These are phyloP conservation scores for Epichloe sylvatica DNA, from an alignment of 2,329 filamentous ascomycete species.

Conservation along the genomic window DNA sequence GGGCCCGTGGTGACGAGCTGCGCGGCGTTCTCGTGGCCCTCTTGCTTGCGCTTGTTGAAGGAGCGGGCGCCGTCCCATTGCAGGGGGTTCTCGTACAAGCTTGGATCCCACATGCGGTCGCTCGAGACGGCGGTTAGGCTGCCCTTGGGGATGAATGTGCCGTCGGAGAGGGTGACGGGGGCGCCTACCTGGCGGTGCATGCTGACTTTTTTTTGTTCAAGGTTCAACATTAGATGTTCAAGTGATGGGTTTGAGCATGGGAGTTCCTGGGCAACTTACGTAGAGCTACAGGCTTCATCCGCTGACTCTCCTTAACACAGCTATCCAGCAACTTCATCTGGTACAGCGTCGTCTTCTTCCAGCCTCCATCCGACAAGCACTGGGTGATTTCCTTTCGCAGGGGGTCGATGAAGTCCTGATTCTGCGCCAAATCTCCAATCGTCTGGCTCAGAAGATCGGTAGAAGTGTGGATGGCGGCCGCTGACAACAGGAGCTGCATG, in stretches of 20 bases:
- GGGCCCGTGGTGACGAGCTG: slow-evolving; percentile 37
- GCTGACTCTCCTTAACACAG: slow-evolving; percentile 33
- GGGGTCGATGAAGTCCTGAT: slow-evolving; percentile 20
- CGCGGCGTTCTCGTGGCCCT: slow-evolving; percentile 12
- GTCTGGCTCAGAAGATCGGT: slow-evolving; percentile 14
- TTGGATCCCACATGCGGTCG: slow-evolving; percentile 1
- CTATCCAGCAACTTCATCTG: slow-evolving; percentile 31
- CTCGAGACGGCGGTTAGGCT: background rate
- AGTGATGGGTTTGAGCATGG: too few species aligned
- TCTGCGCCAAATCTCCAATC: slow-evolving; percentile 23
- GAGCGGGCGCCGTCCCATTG: slow-evolving; percentile 34
- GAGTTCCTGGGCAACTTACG: background rate
- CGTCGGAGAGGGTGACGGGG: slow-evolving; percentile 6
- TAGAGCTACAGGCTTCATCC: slow-evolving; percentile 26
- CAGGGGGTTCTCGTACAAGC: slow-evolving; percentile 3
- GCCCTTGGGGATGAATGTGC: slow-evolving; percentile 5
- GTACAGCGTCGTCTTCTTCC: slow-evolving; percentile 7
- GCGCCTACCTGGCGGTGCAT: slow-evolving; percentile 2
- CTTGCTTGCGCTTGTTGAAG: slow-evolving; percentile 23
- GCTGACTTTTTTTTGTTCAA: background rate
- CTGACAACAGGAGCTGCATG: slow-evolving; percentile 15
- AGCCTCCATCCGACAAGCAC: background rate
- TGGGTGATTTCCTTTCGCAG: slow-evolving; percentile 27
- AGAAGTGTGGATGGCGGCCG: slow-evolving; percentile 42
- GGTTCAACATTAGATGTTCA: background rate